phyloP scores from a whole-genome alignment of 441 rosid genomes.

The Cnidoscolus chayamansa region DNA sequence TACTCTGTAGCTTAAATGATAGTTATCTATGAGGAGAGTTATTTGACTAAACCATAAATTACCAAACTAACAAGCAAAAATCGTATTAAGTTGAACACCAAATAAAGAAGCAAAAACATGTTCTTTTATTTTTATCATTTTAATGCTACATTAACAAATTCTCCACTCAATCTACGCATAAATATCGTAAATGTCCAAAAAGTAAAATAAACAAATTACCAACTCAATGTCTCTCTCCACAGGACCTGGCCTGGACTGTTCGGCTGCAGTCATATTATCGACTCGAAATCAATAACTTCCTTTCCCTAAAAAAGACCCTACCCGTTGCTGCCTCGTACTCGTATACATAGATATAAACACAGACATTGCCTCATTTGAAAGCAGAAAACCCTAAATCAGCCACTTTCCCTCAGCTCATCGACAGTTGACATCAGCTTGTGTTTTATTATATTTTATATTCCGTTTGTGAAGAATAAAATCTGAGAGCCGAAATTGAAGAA shows the following conservation, averaged over 20 bases:
- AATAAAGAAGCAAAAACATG: neutral
- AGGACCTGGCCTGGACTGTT: conserved; percentile 35
- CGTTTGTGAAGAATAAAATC: neutral
- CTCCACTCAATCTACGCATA: neutral
- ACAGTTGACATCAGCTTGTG: neutral
- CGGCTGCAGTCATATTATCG: conserved; percentile 47
- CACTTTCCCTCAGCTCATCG: conserved; percentile 3
- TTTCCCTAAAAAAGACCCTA: conserved; percentile 14
- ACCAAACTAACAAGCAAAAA: neutral
- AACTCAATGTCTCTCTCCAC: conserved; percentile 66
- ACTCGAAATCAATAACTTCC: conserved; percentile 14
- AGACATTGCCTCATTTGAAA: conserved; percentile 12
- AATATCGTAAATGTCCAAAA: neutral
- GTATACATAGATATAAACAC: neutral
- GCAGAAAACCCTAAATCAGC: conserved; percentile 19
- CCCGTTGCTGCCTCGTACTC: conserved; percentile 22
- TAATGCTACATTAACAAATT: neutral
- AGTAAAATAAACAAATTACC: conserved; percentile 32
- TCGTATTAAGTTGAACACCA: neutral
- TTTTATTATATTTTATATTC: neutral
- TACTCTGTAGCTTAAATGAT: neutral
- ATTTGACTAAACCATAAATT: neutral
- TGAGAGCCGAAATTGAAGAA: neutral
- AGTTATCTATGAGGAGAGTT: too few species aligned
- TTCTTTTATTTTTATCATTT: neutral